Percentiles rank a stretch among this genome's conserved stretches.
phyloP scores from a whole-genome alignment of 257 asterid species.

The Hygrophila difformis region DNA sequence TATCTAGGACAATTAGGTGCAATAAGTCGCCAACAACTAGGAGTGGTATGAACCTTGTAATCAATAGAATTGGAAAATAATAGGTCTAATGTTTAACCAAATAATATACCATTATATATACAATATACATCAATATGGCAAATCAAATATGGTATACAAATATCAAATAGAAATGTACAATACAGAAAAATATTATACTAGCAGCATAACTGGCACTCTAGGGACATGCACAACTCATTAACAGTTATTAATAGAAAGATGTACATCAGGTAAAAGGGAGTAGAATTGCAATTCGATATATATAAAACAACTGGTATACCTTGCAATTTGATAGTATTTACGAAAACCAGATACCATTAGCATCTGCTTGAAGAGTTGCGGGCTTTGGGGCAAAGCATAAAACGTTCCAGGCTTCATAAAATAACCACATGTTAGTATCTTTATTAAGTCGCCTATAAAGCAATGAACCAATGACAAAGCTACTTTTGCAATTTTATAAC shows the following conservation, averaged over 20 bases:
- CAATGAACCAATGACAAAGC: no score
- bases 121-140: no score
- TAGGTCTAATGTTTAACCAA: no score
- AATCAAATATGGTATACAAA: no score
- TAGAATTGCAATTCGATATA: neutral
- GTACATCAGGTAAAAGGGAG: neutral
- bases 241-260: constrained; percentile 7
- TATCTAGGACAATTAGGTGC: no score
- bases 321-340: constrained; percentile 90
- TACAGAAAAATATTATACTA: neutral
- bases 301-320: constrained; percentile 35
- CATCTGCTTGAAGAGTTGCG: constrained; percentile 99
- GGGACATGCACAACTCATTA: constrained; percentile 1
- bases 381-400: constrained; percentile 99
- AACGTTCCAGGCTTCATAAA: constrained; percentile 82
- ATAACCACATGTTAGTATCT: constrained; percentile 28
- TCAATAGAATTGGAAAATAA: no score
- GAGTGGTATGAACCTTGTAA: no score
- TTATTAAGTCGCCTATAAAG: no score
- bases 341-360: constrained; percentile 96
- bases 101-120: no score
- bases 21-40: no score
- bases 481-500: no score
- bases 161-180: no score
- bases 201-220: constrained; percentile 4